phyloP scores from a whole-genome alignment of 2,329 filamentous ascomycete species.

The Alternaria postmessia region DNA sequence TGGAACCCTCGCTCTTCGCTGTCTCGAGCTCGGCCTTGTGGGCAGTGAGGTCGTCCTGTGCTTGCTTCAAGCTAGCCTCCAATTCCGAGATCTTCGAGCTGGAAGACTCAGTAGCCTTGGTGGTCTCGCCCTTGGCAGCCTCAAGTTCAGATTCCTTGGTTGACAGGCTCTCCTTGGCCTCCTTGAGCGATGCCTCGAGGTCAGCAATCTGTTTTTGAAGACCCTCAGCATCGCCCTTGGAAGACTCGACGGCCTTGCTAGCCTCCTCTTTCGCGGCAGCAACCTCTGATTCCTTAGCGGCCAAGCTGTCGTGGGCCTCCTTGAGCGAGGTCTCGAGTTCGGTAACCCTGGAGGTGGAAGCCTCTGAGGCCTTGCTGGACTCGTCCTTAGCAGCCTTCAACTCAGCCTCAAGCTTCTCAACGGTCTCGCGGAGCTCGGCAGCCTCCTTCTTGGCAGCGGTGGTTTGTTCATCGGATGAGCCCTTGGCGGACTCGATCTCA shows the following conservation, averaged over 20 bases:
- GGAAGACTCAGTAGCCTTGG: constrained; percentile 28
- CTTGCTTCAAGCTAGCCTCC: constrained; percentile 32
- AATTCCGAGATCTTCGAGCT: constrained; percentile 32
- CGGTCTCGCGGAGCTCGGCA: constrained; percentile 20
- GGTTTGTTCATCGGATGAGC: constrained; percentile 22
- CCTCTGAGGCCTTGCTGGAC: constrained; percentile 27
- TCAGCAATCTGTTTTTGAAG: constrained; percentile 31
- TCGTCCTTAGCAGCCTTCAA: constrained; percentile 26
- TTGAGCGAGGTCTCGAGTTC: constrained; percentile 36
- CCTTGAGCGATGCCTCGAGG: constrained; percentile 25
- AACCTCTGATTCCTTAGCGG: constrained; percentile 35
- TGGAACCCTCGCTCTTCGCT: constrained; percentile 19
- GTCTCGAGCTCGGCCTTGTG: constrained; percentile 34
- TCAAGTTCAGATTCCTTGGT: constrained; percentile 27
- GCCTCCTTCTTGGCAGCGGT: constrained; percentile 23
- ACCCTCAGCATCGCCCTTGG: constrained; percentile 24
- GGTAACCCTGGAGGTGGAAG: constrained; percentile 30
- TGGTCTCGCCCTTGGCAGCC: constrained; percentile 24
- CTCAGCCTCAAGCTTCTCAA: constrained; percentile 26
- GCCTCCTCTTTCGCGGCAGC: constrained; percentile 29
- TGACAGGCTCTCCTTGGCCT: constrained; percentile 17
- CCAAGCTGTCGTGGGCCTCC: constrained; percentile 25
- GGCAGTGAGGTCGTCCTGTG: constrained; percentile 30
- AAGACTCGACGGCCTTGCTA: constrained; percentile 28
- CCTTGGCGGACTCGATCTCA: constrained; percentile 25